Evolutionary conservation across 1,139 yeast species (phyloP), one percentile per base, ranked within the genome.

Genomic region (Sporopachydermia cereana): DNA sequence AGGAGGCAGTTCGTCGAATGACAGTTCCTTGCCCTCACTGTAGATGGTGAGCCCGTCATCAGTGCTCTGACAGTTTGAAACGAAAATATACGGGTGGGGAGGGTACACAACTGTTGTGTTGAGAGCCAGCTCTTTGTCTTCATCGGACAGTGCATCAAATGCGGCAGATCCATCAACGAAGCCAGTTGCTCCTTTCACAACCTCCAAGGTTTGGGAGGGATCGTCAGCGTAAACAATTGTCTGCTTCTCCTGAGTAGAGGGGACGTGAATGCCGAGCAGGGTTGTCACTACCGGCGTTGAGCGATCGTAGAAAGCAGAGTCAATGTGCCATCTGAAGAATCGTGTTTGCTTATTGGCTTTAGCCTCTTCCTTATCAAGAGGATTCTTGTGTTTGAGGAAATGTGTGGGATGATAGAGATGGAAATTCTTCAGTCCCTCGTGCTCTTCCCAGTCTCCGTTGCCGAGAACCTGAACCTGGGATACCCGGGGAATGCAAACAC

Each of bases 271-370:
- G 3, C 95, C 95, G 47, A 85, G 69, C 50, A 85, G 71, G 1
- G 95, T 84, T 2, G 95, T 85, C 43, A 81, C 84, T 53, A 81
- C 72, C 25, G 95, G 95, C 25, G 95, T 95, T 5, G 88, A 77
- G 54, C 84, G 70, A 30, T 76, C 95, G 56, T 85, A 85, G 44
- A 85, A 72, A 3, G 95, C 95, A 41, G 93, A 81, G 63, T 85
- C 95, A 54, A 85, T 84, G 64, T 85, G 95, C 95, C 95, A 85
- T 65, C 95, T 76, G 72, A 84, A 85, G 61, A 80, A 85, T 53
- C 93, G 72, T 1, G 95, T 85, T 60, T 73, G 72, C 47, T 78
- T 76, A 25, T 74, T 67, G 2, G 72, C 71, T 54, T 82, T 76
- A 7, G 39, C 29, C 50, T 82, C 77, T 25, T 74, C 72, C 25